A percentile compares a stretch with the other conserved stretches of the same genome.
These are phyloP conservation scores for Chondrus crispus DNA, from an alignment of 23 red algal species.

Conservation along the genomic window DNA sequence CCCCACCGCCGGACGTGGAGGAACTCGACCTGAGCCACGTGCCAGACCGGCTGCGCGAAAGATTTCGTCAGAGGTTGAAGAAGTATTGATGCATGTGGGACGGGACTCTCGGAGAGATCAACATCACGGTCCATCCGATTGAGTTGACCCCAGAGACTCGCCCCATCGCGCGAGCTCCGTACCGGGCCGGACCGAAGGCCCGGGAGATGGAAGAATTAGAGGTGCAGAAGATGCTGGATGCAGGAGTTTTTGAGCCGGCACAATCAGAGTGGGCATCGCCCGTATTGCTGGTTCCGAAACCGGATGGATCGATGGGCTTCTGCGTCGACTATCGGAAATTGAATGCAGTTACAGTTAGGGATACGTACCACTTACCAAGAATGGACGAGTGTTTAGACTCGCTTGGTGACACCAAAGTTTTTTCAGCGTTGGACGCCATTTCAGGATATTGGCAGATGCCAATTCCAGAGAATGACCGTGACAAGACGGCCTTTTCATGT, in stretches of 20 bases:
- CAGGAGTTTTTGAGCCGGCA: neutral
- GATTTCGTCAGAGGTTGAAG: neutral
- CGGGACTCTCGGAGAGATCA: neutral
- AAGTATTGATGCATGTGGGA: neutral
- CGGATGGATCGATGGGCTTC: neutral
- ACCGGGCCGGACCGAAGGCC: neutral
- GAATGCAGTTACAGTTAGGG: neutral
- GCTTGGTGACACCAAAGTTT: neutral
- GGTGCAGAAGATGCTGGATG: neutral
- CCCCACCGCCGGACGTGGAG: neutral
- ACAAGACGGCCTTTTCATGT: neutral
- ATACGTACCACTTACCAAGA: neutral
- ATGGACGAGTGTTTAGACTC: neutral
- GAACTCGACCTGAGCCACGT: neutral
- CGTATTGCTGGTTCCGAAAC: neutral
- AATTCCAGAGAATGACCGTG: neutral
- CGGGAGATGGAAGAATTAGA: neutral
- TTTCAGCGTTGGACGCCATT: neutral
- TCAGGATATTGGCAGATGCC: neutral
- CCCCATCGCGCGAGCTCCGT: neutral
- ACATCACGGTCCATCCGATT: neutral
- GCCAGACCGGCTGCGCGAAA: neutral
- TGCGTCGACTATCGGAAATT: neutral
- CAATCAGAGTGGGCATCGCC: neutral
- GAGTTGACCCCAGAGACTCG: neutral